Evolutionary conservation across 805 yeast genomes (phyloP), one percentile per base, ranked within the genome.

Genomic region (Ogataea minuta): DNA sequence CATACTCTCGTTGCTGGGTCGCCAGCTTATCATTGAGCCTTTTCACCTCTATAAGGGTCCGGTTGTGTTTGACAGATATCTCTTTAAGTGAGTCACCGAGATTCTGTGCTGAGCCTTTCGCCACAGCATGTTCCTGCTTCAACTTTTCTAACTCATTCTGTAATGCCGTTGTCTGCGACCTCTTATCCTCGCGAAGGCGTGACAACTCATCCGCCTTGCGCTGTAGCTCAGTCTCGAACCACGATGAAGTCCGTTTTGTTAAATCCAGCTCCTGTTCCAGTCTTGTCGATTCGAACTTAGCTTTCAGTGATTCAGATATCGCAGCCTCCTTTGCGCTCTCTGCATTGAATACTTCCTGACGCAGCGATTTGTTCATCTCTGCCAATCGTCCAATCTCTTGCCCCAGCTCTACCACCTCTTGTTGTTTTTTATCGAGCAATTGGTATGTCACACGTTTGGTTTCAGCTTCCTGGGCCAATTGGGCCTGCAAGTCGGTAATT

Each of bases 1-100:
- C 48, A 51, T 77, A 78, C 25, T 71, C 74, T 24, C 71, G 76
- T 46, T 77, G 72, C 26, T 69, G 68, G 1, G 57, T 42, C 1
- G 69, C 57, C 9, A 64, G 46, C 19, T 70, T 64, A 46, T 71
- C 77, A 16, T 69, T 70, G 19, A 81, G 55, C 4, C 68, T 63
- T 46, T 74, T 75, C 17, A 77, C 57, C 39, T 74, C 67, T 2
- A 66, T 48, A 19, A 74, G 55, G 4, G 76, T 53, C 33, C 66
- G 59, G 43, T 79, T 72, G 46, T 72, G 55, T 32, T 62, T 62
- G 6, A 59, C 43, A 1, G 71, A 58, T 4, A 67, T 49, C 2
- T 68, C 67, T 3, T 62, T 57, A 27, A 69, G 55, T 27, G 70
- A 63, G 2, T 59, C 54, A 2, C 57, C 38, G 15, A 74, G 45